Base-by-base conservation (phyloP, 2,329 filamentous ascomycete species). In the Chaetomium strumarium region DNA sequence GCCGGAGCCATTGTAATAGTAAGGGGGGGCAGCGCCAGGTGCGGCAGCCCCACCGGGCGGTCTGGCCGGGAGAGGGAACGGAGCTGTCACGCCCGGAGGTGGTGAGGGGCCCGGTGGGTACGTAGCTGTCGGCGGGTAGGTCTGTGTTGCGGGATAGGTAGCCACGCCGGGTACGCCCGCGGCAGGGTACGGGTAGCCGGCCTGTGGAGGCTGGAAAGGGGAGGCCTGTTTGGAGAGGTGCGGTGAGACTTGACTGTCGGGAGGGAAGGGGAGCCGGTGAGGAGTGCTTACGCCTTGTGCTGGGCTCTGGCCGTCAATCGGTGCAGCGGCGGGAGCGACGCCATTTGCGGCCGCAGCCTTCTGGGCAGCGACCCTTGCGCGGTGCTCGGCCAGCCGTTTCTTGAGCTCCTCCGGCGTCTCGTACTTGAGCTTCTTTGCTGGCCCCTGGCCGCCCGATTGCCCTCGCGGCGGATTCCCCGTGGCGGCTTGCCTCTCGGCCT, bases 381-480 rank as follows among this genome's bases (percentile, higher is more conserved):
- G 85, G 66, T 88, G 88, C 62, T 88, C 88, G 9, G 86, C 88
- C 53, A 95, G 71, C 48, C 90, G 80, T 70, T 84, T 83, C 75
- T 92, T 90, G 55, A 96, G 72, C 63, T 95, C 89, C 14, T 87
- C 84, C 0, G 86, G 67, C 5, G 80, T 79, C 72, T 96, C 89
- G 6, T 89, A 74, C 73, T 88, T 83, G 61, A 85, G 72, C 72
- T 85, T 86, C 72, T 86, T 86, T 10, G 76, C 81, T 1, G 84
- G 80, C 56, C 83, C 83, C 67, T 89, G 69, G 48, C 74, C 75
- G 17, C 64, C 64, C 10, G 61, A 57, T 54, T 78, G 75, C 2
- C 86, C 86, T 0, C 88, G 81, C 16, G 85, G 80, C 2, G 88
- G 88, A 65, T 96, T 96, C 34, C 91, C 92, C 1, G 90, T 95